Evolutionary conservation across 371 early-diverging fungal species (phyloP).

Genomic region (Mortierella sp.): DNA sequence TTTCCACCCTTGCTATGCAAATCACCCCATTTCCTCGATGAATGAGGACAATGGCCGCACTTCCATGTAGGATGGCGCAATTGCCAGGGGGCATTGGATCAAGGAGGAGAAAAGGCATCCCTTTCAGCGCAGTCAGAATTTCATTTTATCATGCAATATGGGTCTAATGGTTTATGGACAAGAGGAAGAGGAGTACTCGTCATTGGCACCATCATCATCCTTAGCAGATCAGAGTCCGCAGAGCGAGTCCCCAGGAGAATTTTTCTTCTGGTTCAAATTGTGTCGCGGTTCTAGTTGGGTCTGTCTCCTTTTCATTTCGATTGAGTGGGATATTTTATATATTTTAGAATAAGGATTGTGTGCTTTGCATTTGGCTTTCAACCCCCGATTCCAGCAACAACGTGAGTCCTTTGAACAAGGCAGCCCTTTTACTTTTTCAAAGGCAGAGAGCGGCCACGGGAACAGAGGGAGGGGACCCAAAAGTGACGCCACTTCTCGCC

Average conservation of each 20-base stretch:
- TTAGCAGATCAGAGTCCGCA: background rate
- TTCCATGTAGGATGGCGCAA: background rate
- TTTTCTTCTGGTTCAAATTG: background rate
- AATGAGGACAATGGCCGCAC: background rate
- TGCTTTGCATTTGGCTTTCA: conserved; percentile 18
- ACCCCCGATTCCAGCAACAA: conserved; percentile 2
- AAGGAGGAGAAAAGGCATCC: background rate
- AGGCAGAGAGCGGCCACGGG: background rate
- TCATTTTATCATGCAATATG: background rate
- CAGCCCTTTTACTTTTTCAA: background rate
- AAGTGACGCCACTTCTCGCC: conserved; percentile 12
- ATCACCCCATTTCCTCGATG: background rate
- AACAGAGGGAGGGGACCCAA: background rate
- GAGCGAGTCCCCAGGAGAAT: background rate
- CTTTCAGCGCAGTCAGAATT: background rate
- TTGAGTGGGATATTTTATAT: conserved; percentile 48
- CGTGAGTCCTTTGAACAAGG: background rate
- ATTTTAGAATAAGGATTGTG: conserved; percentile 40
- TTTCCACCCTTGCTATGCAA: background rate
- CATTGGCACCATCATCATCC: background rate
- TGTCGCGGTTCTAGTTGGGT: background rate
- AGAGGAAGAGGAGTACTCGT: background rate
- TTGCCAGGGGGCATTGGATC: background rate
- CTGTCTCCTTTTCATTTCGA: background rate
- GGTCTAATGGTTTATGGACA: background rate